phyloP scores from a whole-genome alignment of 768 basidiomycete species.

The Lyophyllum decastes region DNA sequence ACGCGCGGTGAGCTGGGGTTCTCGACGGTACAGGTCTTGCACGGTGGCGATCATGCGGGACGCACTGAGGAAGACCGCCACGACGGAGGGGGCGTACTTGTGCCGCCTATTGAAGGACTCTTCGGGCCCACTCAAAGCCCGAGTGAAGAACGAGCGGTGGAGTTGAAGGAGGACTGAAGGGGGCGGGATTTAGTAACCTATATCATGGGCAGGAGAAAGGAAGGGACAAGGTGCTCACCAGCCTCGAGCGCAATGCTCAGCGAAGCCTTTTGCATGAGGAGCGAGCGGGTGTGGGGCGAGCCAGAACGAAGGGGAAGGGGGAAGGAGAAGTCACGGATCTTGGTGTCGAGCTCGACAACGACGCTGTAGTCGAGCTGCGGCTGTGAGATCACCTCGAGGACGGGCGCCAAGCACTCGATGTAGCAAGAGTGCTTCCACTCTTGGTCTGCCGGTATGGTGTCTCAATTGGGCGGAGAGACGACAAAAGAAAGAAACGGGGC shows the following conservation, averaged over 20 bases:
- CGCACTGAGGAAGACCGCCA: constrained; percentile 67
- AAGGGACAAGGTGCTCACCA: constrained; percentile 38
- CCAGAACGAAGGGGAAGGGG: constrained; percentile 50
- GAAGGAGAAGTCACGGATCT: constrained; percentile 62
- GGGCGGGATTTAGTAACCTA: neutral
- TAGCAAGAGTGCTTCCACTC: constrained; percentile 74
- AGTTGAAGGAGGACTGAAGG: constrained; percentile 61
- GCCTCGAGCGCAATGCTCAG: constrained; percentile 62
- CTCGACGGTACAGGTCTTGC: constrained; percentile 53
- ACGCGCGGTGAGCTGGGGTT: constrained; percentile 59
- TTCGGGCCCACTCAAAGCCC: constrained; percentile 58
- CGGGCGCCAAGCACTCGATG: constrained; percentile 57
- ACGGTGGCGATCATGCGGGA: constrained; percentile 64
- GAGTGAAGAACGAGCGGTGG: constrained; percentile 68
- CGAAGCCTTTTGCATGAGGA: constrained; percentile 62
- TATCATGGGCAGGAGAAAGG: neutral
- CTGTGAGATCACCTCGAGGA: constrained; percentile 57
- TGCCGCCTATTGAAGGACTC: constrained; percentile 61
- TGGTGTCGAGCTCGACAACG: constrained; percentile 57
- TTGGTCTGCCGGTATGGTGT: constrained; percentile 43
- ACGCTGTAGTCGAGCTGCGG: constrained; percentile 50
- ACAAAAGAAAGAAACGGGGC: neutral
- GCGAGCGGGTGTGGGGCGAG: constrained; percentile 39
- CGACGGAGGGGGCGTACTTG: constrained; percentile 68
- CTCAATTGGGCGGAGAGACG: constrained; percentile 1